Evolutionary conservation across 2,329 filamentous ascomycete genomes (phyloP).

Genomic region (Colletotrichum falcatum): DNA sequence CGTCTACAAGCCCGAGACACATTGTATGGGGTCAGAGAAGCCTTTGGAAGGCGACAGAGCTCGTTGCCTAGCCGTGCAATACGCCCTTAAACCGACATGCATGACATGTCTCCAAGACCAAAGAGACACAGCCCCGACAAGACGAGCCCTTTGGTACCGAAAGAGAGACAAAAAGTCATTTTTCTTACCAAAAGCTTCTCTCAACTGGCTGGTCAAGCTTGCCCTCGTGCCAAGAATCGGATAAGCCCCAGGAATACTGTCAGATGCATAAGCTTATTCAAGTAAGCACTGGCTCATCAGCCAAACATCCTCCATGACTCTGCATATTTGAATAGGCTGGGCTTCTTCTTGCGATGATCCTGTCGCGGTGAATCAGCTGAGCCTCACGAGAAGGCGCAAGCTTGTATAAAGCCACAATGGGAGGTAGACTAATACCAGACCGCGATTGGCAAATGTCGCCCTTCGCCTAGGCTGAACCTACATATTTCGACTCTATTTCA

Average conservation of each 20-base stretch:
- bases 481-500: too few relatives aligned
- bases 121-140: rapidly evolving
- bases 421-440: too few relatives aligned
- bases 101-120: not conserved
- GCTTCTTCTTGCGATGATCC: too few relatives aligned
- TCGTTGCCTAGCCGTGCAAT: not conserved
- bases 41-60: not conserved
- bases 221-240: not conserved
- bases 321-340: not conserved
- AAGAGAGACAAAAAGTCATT: not conserved
- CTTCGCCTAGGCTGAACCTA: too few relatives aligned
- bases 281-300: too few relatives aligned
- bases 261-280: not conserved
- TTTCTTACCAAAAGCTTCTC: not conserved
- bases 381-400: too few relatives aligned
- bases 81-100: conserved; percentile 3
- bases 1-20: not conserved
- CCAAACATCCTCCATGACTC: not conserved
- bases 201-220: not conserved
- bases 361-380: too few relatives aligned
- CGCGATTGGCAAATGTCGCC: too few relatives aligned
- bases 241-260: not conserved
- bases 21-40: not conserved
- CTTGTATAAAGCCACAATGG: too few relatives aligned
- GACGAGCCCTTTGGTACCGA: not conserved